Conservation (phyloP, 2,329 filamentous ascomycete species). For the Exophiala dermatitidis region DNA sequence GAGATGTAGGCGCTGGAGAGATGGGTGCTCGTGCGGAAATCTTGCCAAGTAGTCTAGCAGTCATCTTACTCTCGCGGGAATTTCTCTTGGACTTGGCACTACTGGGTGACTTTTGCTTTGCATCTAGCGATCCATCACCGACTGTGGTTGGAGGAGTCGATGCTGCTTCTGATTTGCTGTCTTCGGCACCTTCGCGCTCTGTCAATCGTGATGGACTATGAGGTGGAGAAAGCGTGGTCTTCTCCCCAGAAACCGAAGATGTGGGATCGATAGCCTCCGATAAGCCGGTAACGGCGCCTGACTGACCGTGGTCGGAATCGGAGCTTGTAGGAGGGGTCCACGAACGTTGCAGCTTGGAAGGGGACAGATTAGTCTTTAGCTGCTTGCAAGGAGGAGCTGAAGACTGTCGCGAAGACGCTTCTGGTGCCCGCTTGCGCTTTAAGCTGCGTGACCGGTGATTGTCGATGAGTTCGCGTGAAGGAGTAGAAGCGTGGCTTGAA, state of each 20-base stretch:
- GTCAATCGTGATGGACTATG: slow-evolving; percentile 10
- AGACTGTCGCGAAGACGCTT: slow-evolving; percentile 8
- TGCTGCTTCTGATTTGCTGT: not conserved
- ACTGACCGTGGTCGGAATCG: slow-evolving; percentile 11
- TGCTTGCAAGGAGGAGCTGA: slow-evolving; percentile 11
- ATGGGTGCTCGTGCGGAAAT: slow-evolving; percentile 9
- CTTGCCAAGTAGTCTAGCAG: slow-evolving; percentile 13
- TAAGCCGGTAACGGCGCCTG: not conserved
- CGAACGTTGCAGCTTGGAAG: slow-evolving; percentile 28
- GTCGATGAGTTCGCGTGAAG: slow-evolving; percentile 2
- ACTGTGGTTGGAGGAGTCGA: not conserved
- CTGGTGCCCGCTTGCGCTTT: slow-evolving; percentile 23
- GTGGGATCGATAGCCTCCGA: not conserved
- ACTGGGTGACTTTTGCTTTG: not conserved
- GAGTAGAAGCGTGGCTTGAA: slow-evolving; percentile 15
- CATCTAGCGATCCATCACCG: not conserved
- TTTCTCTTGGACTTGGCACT: not conserved
- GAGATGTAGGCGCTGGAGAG: slow-evolving; percentile 23
- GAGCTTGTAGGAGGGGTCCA: slow-evolving; percentile 24
- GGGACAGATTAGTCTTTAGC: slow-evolving; percentile 19
- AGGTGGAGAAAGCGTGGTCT: slow-evolving; percentile 22
- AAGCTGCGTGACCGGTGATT: slow-evolving; percentile 5
- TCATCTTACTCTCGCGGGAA: slow-evolving; percentile 12
- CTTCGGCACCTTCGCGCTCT: slow-evolving; percentile 1
- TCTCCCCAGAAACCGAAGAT: not conserved